phyloP scores from a whole-genome alignment of 257 asterid genomes.

The Paraleonurus japonicus region DNA sequence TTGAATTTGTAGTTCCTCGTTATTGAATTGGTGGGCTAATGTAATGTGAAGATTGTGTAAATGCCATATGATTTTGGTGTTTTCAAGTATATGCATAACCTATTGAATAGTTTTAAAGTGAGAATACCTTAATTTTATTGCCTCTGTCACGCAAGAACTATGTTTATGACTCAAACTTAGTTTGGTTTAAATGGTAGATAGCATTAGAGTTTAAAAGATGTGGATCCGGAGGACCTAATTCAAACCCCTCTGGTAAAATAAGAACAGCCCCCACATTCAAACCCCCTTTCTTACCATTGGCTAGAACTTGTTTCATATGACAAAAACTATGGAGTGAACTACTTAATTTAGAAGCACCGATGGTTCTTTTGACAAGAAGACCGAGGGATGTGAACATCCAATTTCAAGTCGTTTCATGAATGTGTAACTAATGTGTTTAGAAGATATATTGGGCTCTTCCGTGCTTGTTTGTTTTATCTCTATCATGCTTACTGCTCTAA shows the following conservation, averaged over 20 bases:
- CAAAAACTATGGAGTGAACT: not conserved
- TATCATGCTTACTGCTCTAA: not conserved
- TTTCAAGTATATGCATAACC: not conserved
- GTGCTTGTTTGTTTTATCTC: not conserved
- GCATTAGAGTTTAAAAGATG: not conserved
- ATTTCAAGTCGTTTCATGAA: not conserved
- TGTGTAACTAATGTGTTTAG: not conserved
- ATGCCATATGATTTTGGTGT: conserved; percentile 4
- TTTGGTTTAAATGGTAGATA: not conserved
- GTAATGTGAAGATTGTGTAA: not conserved
- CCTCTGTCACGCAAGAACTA: not conserved
- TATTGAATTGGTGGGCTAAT: not conserved
- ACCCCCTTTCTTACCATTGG: too few relatives aligned
- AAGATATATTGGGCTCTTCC: not conserved
- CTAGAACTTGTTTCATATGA: too few relatives aligned
- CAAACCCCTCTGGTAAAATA: too few relatives aligned
- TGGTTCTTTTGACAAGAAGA: not conserved
- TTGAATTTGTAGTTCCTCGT: not conserved
- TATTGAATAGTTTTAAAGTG: not conserved
- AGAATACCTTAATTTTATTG: not conserved
- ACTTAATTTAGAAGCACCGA: not conserved
- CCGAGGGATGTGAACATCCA: not conserved
- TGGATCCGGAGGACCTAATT: too few relatives aligned
- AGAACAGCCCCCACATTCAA: too few relatives aligned
- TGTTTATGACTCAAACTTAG: not conserved